Percentiles rank a stretch among this genome's conserved stretches.
These are phyloP conservation scores for Apiotrichum gamsii DNA, from an alignment of 1,284 basidiomycete genomes.

Conservation along the genomic window DNA sequence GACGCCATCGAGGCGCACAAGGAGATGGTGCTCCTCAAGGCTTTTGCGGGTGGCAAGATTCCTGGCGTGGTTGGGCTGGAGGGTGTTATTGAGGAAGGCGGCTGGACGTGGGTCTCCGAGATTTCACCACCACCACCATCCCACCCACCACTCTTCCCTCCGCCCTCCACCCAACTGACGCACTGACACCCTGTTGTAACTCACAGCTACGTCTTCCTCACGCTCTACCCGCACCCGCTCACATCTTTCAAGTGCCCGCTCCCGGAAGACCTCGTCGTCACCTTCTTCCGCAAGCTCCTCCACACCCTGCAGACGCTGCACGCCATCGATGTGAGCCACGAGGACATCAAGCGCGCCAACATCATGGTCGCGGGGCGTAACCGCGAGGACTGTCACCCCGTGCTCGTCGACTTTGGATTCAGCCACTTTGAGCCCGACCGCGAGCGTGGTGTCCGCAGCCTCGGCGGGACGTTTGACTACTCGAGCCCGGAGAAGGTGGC, in stretches of 20 bases:
- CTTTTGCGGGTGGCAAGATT: constrained; percentile 33
- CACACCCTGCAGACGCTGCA: constrained; percentile 36
- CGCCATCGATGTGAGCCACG: constrained; percentile 38
- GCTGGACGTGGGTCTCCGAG: constrained; percentile 41
- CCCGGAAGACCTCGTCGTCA: constrained; percentile 11
- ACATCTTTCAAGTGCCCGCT: neutral
- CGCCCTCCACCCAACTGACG: neutral
- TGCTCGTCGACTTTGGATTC: constrained; percentile 45
- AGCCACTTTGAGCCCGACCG: constrained; percentile 34
- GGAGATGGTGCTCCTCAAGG: constrained; percentile 45
- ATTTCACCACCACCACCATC: no score
- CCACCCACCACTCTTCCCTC: no score
- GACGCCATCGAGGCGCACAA: constrained; percentile 46
- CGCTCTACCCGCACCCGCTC: constrained; percentile 18
- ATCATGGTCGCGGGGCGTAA: constrained; percentile 24
- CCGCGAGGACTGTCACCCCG: constrained; percentile 9
- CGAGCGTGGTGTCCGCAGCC: constrained; percentile 22
- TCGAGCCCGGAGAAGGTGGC: constrained; percentile 42
- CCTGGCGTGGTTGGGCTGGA: constrained; percentile 40
- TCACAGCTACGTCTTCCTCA: constrained; percentile 37
- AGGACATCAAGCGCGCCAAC: constrained; percentile 46
- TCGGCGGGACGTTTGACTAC: constrained; percentile 44
- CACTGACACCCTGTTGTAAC: no score
- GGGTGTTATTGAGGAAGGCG: constrained; percentile 38
- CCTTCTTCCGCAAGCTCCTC: constrained; percentile 38